A percentile compares a stretch with the other conserved stretches of the same genome.
Evolutionary conservation across 108 stramenopile genomes (phyloP).

Genomic region (Ochromonas danica): DNA sequence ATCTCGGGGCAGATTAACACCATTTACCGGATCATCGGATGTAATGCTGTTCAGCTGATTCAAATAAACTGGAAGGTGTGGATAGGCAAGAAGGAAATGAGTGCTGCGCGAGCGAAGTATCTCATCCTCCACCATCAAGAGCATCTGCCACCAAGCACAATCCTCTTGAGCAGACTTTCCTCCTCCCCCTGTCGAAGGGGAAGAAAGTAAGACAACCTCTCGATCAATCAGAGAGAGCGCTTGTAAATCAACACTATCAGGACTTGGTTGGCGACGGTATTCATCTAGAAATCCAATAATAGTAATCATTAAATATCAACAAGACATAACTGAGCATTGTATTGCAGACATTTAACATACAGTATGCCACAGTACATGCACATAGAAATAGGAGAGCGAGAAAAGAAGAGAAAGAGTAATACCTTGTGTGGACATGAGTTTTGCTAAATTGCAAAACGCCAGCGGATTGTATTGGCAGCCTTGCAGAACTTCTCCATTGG

Average conservation of each 20-base stretch:
- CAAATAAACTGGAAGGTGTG: neutral
- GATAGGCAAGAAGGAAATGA: neutral
- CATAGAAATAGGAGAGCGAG: neutral
- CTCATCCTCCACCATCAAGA: conserved; percentile 33
- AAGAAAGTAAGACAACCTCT: too few species aligned
- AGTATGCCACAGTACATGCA: neutral
- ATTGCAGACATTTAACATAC: too few species aligned
- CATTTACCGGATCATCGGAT: neutral
- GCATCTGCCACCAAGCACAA: conserved; percentile 25
- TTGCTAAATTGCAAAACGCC: neutral
- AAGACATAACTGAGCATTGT: too few species aligned
- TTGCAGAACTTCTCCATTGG: neutral
- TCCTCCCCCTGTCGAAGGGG: neutral
- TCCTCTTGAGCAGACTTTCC: neutral
- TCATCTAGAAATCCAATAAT: neutral
- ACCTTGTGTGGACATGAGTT: conserved; percentile 18
- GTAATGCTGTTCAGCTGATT: neutral
- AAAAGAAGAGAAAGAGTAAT: neutral
- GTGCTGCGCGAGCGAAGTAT: neutral
- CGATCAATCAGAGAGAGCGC: too few species aligned
- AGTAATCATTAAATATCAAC: neutral
- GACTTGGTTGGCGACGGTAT: conserved; percentile 2
- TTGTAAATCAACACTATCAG: conserved; percentile 7
- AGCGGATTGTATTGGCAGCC: conserved; percentile 1
- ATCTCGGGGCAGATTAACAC: neutral